phyloP scores from a whole-genome alignment of 2,329 filamentous ascomycete genomes.

The Zasmidium angulare region DNA sequence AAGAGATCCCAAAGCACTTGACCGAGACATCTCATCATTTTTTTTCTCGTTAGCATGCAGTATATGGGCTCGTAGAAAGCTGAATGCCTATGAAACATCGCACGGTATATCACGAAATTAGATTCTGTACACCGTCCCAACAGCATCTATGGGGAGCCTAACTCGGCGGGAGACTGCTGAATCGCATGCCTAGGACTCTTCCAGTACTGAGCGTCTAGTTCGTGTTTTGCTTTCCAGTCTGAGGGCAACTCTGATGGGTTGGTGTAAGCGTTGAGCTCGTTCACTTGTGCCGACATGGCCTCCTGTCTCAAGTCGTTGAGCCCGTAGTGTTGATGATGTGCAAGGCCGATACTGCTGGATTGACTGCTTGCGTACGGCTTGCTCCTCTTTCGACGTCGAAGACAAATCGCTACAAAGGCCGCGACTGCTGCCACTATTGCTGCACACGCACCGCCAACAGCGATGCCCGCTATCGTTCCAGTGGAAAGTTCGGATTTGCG shows the following conservation, averaged over 20 bases:
- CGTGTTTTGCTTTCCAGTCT: not conserved
- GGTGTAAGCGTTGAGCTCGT: not conserved
- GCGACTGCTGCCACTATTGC: not conserved
- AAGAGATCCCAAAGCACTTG: too few species aligned
- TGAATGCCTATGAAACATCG: too few species aligned
- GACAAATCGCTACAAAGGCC: not conserved
- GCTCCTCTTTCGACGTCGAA: not conserved
- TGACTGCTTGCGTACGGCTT: not conserved
- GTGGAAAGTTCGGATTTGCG: not conserved
- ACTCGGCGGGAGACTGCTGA: not conserved
- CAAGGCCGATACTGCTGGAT: not conserved
- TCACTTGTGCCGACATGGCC: not conserved
- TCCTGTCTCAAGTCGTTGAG: not conserved
- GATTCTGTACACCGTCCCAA: not conserved
- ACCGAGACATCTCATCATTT: too few species aligned
- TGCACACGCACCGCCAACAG: not conserved
- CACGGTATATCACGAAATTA: too few species aligned
- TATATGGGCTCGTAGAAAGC: too few species aligned
- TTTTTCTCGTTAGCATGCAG: too few species aligned
- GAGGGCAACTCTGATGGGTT: not conserved
- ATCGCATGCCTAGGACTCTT: not conserved
- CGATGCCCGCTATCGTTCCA: not conserved
- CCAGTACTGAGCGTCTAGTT: not conserved
- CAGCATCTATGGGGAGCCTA: not conserved
- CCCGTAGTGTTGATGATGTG: not conserved